Conservation (phyloP, 805 yeast genomes). For the Teunomyces tritomae region DNA sequence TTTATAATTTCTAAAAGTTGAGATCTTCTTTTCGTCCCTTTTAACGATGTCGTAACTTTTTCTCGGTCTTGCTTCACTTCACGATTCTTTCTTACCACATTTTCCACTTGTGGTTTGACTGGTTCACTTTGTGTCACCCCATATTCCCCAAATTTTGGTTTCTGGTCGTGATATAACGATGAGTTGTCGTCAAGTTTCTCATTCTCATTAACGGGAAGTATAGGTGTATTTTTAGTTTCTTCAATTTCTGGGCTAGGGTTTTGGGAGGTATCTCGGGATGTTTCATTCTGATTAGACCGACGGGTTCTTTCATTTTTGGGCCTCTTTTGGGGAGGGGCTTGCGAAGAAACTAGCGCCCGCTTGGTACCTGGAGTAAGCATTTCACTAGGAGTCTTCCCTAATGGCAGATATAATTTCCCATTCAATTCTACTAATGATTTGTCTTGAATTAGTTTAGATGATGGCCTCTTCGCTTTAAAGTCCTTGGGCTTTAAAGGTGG, state of each 20-base stretch:
- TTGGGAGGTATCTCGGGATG: not conserved
- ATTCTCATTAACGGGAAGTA: not conserved
- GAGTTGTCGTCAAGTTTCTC: not conserved
- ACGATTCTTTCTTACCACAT: slow-evolving; percentile 2
- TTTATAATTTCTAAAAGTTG: slow-evolving; percentile 28
- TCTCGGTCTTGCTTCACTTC: slow-evolving; percentile 7
- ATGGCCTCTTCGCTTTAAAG: slow-evolving; percentile 9
- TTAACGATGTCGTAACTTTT: slow-evolving; percentile 18
- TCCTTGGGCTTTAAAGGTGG: slow-evolving; percentile 4
- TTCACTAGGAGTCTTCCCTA: slow-evolving; percentile 26
- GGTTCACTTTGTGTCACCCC: slow-evolving; percentile 1
- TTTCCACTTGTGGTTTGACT: slow-evolving; percentile 1
- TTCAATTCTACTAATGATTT: slow-evolving; percentile 14
- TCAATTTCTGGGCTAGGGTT: not conserved
- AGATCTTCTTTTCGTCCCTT: slow-evolving; percentile 28
- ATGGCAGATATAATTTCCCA: slow-evolving; percentile 14
- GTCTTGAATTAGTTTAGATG: slow-evolving; percentile 1
- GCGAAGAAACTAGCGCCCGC: not conserved
- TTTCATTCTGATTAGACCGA: not conserved
- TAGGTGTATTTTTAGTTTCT: not conserved
- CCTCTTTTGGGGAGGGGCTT: not conserved
- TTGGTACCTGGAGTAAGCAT: slow-evolving; percentile 12
- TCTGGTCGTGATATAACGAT: not conserved
- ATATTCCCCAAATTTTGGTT: slow-evolving; percentile 4
- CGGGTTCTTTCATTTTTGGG: not conserved